A percentile compares a stretch with the other conserved stretches of the same genome.
Conservation (phyloP, 192 early-diverging fungal species). For the Backusella westeae region DNA sequence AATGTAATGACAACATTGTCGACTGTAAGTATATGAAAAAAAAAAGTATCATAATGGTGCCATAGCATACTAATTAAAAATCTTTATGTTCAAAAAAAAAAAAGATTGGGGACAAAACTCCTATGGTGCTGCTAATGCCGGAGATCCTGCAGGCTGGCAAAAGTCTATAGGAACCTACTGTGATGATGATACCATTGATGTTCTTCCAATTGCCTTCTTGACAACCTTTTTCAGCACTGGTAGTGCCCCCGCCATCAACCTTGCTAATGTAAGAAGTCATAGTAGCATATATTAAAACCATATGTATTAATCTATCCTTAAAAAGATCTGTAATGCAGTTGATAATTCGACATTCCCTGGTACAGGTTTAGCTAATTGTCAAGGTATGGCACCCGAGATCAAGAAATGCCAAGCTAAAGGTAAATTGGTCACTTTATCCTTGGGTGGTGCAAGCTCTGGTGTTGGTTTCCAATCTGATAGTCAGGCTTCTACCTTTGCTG, state of each 20-base stretch:
- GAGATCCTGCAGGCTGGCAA: constrained; percentile 25
- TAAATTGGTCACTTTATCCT: constrained; percentile 56
- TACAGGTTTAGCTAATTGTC: constrained; percentile 54
- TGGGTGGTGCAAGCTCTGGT: constrained; percentile 62
- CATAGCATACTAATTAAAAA: not conserved
- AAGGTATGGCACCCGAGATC: constrained; percentile 56
- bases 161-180: constrained; percentile 49
- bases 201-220: constrained; percentile 58
- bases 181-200: constrained; percentile 55
- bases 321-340: constrained; percentile 33
- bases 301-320: not conserved
- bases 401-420: constrained; percentile 63
- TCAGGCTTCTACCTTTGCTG: constrained; percentile 46
- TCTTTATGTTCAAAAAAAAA: not conserved
- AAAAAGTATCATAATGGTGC: not conserved
- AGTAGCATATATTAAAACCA: not conserved
- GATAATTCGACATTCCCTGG: constrained; percentile 51
- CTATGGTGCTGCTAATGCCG: constrained; percentile 34
- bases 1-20: constrained; percentile 37
- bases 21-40: constrained; percentile 24
- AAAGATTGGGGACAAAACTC: constrained; percentile 40
- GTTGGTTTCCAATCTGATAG: constrained; percentile 47
- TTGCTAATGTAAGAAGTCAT: constrained; percentile 41
- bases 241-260: constrained; percentile 49
- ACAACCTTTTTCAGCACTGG: constrained; percentile 44